Conservation (phyloP, 1,284 basidiomycete genomes). For the Sanghuangporus baumii region DNA sequence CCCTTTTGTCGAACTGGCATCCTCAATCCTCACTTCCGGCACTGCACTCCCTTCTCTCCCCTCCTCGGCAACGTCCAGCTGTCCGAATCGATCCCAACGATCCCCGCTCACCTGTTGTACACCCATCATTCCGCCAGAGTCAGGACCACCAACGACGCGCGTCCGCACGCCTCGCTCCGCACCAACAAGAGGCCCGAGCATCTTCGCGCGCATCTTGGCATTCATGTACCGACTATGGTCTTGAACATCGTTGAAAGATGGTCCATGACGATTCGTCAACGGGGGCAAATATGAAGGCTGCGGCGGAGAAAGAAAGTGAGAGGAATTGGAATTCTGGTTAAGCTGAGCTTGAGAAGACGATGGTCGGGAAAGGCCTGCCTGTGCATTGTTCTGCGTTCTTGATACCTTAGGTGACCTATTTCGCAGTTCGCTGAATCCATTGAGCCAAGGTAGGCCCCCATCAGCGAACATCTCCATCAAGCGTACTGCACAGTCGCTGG, state of each 20-base stretch:
- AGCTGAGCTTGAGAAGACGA: background rate
- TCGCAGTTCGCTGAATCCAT: background rate
- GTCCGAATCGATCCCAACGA: slow-evolving; percentile 6
- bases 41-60: background rate
- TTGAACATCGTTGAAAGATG: slow-evolving; percentile 1
- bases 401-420: background rate
- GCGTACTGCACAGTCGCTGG: slow-evolving; percentile 59
- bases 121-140: slow-evolving; percentile 55
- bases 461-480: slow-evolving; percentile 65
- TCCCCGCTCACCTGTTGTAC: slow-evolving; percentile 43
- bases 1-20: background rate
- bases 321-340: background rate
- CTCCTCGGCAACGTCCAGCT: background rate
- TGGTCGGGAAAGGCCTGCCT: background rate
- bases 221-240: background rate
- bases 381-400: background rate
- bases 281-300: background rate
- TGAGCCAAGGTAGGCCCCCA: slow-evolving; percentile 27
- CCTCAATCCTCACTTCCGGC: slow-evolving; percentile 3
- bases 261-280: slow-evolving; percentile 3
- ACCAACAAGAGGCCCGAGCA: slow-evolving; percentile 65
- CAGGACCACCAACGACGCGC: slow-evolving; percentile 40
- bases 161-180: slow-evolving; percentile 61
- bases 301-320: background rate
- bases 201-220: background rate